Base-by-base conservation (phyloP, 345 rosid genomes). In the Pistacia atlantica region DNA sequence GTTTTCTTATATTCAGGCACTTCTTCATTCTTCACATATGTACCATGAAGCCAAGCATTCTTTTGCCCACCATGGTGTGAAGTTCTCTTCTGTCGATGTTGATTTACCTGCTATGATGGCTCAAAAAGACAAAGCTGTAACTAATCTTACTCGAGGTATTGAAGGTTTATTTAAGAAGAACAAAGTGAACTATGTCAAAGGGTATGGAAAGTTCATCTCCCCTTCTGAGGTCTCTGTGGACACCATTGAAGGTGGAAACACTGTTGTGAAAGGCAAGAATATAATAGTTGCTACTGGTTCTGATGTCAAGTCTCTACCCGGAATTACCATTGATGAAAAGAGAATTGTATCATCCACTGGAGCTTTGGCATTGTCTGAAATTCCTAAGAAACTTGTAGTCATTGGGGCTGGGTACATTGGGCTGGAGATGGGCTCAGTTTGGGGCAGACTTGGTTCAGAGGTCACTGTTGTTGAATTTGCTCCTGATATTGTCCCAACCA, bases 21-120 rank as follows among this genome's bases (percentile, higher is more conserved):
- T 97, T 76, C 97, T 97, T 81, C 99, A 97, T 89, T 97, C 99
- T 6, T 94, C 99, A 57, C 99, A 97, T 86, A 97, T 94, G 97
- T 97, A 80, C 81, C 97, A 94, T 73, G 97, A 97, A 86, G 99
- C 99, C 58, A 76, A 75, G 75, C 98, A 97, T 79, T 86, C 97
- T 51, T 97, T 97, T 18, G 89, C 98, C 45, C 74, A 52, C 75
- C 99, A 94, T 33, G 99, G 99, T 28, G 97, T 97, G 71, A 94
- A 90, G 83, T 78, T 94, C 55, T 86, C 99, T 48, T 89, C 94
- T 33, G 95, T 97, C 62, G 99, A 94, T 87, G 84, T 97, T 65
- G 99, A 97, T 84, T 91, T 94, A 75, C 92, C 98, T 14, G 92
- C 98, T 73, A 97, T 97, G 99, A 77, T 97, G 95, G 87, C 83